Evolutionary conservation across 495 filamentous ascomycete genomes (phyloP), one percentile per base, ranked within the genome.

Genomic region (Polyplosphaeria fusca): DNA sequence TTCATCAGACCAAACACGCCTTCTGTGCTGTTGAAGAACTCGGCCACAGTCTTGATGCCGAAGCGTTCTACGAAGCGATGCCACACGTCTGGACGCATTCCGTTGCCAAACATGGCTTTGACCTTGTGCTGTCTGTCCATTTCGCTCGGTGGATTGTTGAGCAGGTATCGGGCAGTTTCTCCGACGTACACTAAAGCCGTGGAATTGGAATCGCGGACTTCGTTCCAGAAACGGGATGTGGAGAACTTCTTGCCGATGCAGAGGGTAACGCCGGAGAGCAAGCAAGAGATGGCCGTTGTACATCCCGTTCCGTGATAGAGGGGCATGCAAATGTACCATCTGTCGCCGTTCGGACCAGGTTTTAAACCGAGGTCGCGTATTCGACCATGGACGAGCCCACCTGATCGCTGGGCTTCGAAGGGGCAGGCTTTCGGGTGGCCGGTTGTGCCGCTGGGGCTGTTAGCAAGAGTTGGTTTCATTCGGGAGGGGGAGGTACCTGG

Each of bases 101-200:
- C 88, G 64, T 92, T 92, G 5, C 88, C 88, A 59, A 81, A 88
- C 71, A 90, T 86, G 41, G 77, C 71, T 18, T 79, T 77, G 11
- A 90, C 77, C 13, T 76, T 78, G 60, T 93, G 87, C 4, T 82
- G 72, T 19, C 74, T 77, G 56, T 93, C 88, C 2, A 77, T 68
- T 0, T 82, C 77, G 1, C 77, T 82, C 0, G 83, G 81, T 0
- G 86, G 85, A 11, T 80, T 78, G 0, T 86, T 81, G 14, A 93
- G 79, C 1, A 93, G 77, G 50, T 91, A 93, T 2, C 87, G 76
- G 23, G 86, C 80, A 0, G 85, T 88, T 68, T 93, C 87, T 59
- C 88, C 87, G n/a, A 93, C 88, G 63, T 93, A 93, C 11, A 86
- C 80, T 67, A 91, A 87, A 52, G 80, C 74, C 1, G 85, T 91